Base-by-base conservation (phyloP, 805 yeast species). In the Priceomyces castillae region DNA sequence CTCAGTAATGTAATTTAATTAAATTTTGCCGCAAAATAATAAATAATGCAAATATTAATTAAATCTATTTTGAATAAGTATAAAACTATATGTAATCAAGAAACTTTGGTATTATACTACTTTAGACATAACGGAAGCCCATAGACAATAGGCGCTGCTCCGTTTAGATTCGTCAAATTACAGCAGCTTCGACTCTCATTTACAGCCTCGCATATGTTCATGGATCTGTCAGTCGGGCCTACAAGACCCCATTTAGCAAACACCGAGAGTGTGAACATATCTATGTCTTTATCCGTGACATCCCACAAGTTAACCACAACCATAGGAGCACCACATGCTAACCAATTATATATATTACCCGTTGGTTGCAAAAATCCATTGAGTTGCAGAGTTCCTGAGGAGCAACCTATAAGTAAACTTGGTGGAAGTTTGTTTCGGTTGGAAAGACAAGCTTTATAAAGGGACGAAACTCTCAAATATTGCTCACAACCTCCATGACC, bases 401-500 rank as follows among this genome's bases (percentile, higher is more conserved):
- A 86, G 54, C 99, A 94, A 0, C 99, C 99, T 37, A 94, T 65
- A 17, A 94, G 68, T 35, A 90, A 69, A 20, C 77, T 65, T 0
- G 90, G 86, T 0, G 90, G 81, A 7, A 81, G 59, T 2, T 52
- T 43, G 44, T 72, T 58, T 9, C 67, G 64, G 9, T 44, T 41
- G 6, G 57, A 49, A 6, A 51, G 42, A 26, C 59, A 51, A 11
- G 46, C 42, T 41, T 56, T 60, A 42, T 57, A 53, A 34, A 90
- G 62, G 0, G 76, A 63, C 3, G 80, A 71, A 1, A 82, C 69
- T 23, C 81, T 72, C 9, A 88, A 67, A 56, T 81, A 89, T 48
- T 86, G 90, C 48, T 88, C 92, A n/a, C 98, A 97, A 3, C 97
- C 94, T 0, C 98, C 97, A 64, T 94, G 99, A 0, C 99, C 99